A percentile compares a stretch with the other conserved stretches of the same genome.
phyloP scores from a whole-genome alignment of 768 basidiomycete species.

The Lactarius deliciosus region DNA sequence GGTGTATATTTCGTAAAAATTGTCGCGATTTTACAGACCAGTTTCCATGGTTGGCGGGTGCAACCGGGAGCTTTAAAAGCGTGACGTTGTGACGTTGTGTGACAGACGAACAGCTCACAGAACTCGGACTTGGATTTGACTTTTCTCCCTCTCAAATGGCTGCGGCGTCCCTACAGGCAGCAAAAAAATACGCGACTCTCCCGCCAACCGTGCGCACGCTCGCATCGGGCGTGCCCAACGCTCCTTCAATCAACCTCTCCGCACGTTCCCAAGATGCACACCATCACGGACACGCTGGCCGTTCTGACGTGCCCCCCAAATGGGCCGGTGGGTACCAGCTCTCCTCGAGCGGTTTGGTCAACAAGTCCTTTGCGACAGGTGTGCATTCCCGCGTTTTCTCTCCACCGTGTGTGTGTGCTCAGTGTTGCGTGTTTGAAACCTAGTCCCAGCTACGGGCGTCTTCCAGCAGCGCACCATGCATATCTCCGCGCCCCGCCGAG shows the following conservation, averaged over 20 bases:
- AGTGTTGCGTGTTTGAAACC: constrained; percentile 9
- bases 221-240: constrained; percentile 76
- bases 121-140: constrained; percentile 5
- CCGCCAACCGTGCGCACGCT: constrained; percentile 78
- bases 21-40: constrained; percentile 9
- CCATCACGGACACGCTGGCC: constrained; percentile 58
- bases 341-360: constrained; percentile 54
- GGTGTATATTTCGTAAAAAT: not conserved
- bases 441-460: constrained; percentile 53
- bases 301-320: constrained; percentile 59
- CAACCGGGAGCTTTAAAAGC: not conserved
- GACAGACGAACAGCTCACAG: not conserved
- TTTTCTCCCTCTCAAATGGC: constrained; percentile 31
- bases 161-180: constrained; percentile 71
- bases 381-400: constrained; percentile 33
- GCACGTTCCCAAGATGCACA: constrained; percentile 58
- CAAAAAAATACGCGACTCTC: constrained; percentile 81
- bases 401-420: not conserved
- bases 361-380: constrained; percentile 66
- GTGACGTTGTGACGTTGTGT: constrained; percentile 12
- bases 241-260: constrained; percentile 71
- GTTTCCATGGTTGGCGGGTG: constrained; percentile 10
- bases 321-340: constrained; percentile 57
- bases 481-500: constrained; percentile 65
- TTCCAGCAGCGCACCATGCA: constrained; percentile 74